Base-by-base conservation (phyloP, 352 stramenopile species). In the Phytophthora tentaculata region DNA sequence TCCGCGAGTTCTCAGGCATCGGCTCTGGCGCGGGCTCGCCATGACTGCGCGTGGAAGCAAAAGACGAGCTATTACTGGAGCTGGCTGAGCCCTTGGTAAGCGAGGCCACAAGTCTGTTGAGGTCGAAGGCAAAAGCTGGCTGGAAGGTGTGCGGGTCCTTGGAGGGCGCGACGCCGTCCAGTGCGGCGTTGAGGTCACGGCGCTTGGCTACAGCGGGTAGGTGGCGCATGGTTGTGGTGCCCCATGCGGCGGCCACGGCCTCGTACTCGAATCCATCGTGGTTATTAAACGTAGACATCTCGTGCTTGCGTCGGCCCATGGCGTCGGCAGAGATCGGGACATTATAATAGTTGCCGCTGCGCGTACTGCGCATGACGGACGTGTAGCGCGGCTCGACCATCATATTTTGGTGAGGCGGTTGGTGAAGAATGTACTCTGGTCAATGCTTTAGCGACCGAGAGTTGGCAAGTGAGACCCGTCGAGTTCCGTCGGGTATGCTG, bases 311-410 rank as follows among this genome's bases (percentile, higher is more conserved):
- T 32, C 39, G 56, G 24, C 20, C 47, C 53, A 67, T 13, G n/a
- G 63, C 39, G 23, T 76, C 63, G 19, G 74, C 54, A 14, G 73
- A 64, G 47, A 84, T 64, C 13, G 80, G 80, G 23, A 88, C 66
- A 60, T 86, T 80, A 69, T 88, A 88, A 58, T 84, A 88, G 48
- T 88, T 88, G 60, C 75, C 77, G 62, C 80, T 88, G 61, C 72
- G 73, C 54, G 77, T 83, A 54, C 77, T 81, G 70, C 80, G 80
- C 76, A 88, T 72, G 41, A 88, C 76, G 49, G 79, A 84, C 59
- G 76, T 76, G 64, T 75, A 80, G 32, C 65, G 65, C 32, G 64
- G 37, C 32, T 88, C 80, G 61, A 86, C 77, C 68, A 76, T 79
- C 59, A 71, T 71, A n/a, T n/a, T 39, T 60, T 68, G 51, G 19